These are phyloP conservation scores for Macrocybe sp. DNA, from an alignment of 1,284 basidiomycete genomes.

Conservation along the genomic window DNA sequence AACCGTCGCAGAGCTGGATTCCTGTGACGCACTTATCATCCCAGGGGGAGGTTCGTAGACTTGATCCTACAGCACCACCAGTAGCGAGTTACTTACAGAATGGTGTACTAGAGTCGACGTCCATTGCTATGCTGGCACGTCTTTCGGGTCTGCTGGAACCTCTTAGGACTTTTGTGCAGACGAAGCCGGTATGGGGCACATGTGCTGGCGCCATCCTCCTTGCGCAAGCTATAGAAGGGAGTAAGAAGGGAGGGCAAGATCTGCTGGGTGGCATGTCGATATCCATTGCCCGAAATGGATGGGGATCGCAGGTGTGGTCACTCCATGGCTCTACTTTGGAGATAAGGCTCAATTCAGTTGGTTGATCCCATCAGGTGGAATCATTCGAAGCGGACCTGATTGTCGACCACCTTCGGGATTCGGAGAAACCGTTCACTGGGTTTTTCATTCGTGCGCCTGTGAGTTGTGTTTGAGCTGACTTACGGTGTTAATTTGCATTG, in stretches of 20 bases:
- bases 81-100: slow-evolving; percentile 2
- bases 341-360: neutral
- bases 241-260: slow-evolving; percentile 87
- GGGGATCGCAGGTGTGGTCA: slow-evolving; percentile 68
- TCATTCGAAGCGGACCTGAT: slow-evolving; percentile 82
- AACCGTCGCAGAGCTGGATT: slow-evolving; percentile 67
- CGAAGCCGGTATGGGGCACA: slow-evolving; percentile 89
- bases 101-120: slow-evolving; percentile 72
- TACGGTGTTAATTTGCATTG: slow-evolving; percentile 7
- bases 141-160: slow-evolving; percentile 79
- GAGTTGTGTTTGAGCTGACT: slow-evolving; percentile 23
- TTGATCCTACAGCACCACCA: slow-evolving; percentile 1
- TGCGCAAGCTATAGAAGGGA: slow-evolving; percentile 66
- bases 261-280: slow-evolving; percentile 82
- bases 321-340: neutral
- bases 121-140: slow-evolving; percentile 83
- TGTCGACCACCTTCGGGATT: slow-evolving; percentile 60
- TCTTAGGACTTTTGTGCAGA: slow-evolving; percentile 63
- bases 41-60: slow-evolving; percentile 73
- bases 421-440: slow-evolving; percentile 70
- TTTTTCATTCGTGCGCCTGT: slow-evolving; percentile 96
- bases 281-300: slow-evolving; percentile 85
- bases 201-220: slow-evolving; percentile 96
- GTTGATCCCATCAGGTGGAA: slow-evolving; percentile 53
- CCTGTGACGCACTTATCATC: slow-evolving; percentile 86